Conservation (phyloP, 371 early-diverging fungal genomes). For the Mortierella sp. region DNA sequence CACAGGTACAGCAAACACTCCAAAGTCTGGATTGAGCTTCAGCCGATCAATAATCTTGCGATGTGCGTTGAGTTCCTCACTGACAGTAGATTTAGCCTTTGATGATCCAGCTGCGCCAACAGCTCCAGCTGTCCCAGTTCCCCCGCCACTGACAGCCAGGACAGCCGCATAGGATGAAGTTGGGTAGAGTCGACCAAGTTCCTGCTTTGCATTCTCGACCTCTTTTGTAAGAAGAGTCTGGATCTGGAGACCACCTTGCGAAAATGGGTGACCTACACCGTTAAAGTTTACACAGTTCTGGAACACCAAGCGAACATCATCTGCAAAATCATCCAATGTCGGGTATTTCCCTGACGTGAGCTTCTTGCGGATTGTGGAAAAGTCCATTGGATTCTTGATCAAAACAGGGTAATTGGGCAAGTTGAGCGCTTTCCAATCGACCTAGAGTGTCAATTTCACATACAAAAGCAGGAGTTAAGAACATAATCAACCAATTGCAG, state of each 20-base stretch:
- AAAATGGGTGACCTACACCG: slow-evolving; percentile 75
- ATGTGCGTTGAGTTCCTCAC: slow-evolving; percentile 37
- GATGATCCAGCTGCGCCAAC: slow-evolving; percentile 14
- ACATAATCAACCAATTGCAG: background rate
- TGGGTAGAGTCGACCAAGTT: slow-evolving; percentile 35
- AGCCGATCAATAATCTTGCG: slow-evolving; percentile 57
- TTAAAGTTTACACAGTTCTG: slow-evolving; percentile 94
- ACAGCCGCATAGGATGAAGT: slow-evolving; percentile 21
- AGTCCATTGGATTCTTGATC: slow-evolving; percentile 93
- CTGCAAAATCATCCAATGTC: slow-evolving; percentile 72
- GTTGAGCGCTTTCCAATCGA: slow-evolving; percentile 81
- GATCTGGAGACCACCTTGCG: slow-evolving; percentile 69
- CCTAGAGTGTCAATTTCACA: slow-evolving; percentile 38
- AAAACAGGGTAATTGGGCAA: slow-evolving; percentile 88
- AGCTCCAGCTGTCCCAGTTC: background rate
- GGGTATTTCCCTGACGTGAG: slow-evolving; percentile 68
- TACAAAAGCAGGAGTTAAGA: too few relatives aligned
- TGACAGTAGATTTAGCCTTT: slow-evolving; percentile 14
- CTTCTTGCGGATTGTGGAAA: slow-evolving; percentile 79
- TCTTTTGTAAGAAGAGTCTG: slow-evolving; percentile 69
- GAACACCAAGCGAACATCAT: slow-evolving; percentile 81
- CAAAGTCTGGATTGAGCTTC: slow-evolving; percentile 57
- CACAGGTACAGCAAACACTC: slow-evolving; percentile 74
- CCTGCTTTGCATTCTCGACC: slow-evolving; percentile 55
- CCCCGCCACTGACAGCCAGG: background rate